Percentiles rank a stretch among this genome's conserved stretches.
Evolutionary conservation across 1,284 basidiomycete genomes (phyloP).

Genomic region (Rhodotorula sp.): DNA sequence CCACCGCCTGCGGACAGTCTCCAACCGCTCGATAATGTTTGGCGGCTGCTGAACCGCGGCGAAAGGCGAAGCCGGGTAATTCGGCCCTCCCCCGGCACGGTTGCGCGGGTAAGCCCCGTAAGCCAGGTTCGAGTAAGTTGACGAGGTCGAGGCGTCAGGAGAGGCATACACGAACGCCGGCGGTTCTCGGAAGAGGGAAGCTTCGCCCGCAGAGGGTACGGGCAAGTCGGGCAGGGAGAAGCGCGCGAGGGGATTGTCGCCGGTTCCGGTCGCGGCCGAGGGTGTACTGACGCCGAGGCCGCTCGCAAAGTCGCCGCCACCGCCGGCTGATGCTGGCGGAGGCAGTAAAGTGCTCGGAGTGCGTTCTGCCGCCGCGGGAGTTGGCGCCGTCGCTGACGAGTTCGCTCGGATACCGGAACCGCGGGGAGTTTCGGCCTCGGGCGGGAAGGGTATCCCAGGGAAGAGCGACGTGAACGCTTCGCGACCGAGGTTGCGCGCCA

Average conservation of each 20-base stretch:
- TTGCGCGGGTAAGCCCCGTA: constrained; percentile 30
- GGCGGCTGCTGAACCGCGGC: neutral
- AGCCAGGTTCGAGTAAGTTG: constrained; percentile 16
- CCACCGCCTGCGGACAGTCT: constrained; percentile 10
- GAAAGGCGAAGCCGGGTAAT: neutral
- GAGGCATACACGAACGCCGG: constrained; percentile 15
- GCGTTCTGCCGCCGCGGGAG: neutral
- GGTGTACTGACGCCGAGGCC: neutral
- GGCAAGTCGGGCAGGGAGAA: constrained; percentile 30
- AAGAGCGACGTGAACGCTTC: constrained; percentile 36
- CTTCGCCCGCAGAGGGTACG: constrained; percentile 27
- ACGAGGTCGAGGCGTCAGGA: neutral
- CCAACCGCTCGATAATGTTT: constrained; percentile 19
- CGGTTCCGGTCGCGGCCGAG: neutral
- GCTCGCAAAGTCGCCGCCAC: neutral
- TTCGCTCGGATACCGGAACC: neutral
- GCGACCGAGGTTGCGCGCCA: constrained; percentile 36
- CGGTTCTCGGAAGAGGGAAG: constrained; percentile 21
- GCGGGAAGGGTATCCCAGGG: constrained; percentile 32
- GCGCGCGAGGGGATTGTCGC: constrained; percentile 35
- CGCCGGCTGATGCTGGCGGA: neutral
- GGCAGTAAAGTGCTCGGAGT: neutral
- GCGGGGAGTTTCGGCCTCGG: constrained; percentile 17
- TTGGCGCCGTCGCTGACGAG: neutral
- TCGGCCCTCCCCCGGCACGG: neutral